These are phyloP conservation scores for Chytridiales sp. DNA, from an alignment of 371 early-diverging fungal species.

Conservation along the genomic window DNA sequence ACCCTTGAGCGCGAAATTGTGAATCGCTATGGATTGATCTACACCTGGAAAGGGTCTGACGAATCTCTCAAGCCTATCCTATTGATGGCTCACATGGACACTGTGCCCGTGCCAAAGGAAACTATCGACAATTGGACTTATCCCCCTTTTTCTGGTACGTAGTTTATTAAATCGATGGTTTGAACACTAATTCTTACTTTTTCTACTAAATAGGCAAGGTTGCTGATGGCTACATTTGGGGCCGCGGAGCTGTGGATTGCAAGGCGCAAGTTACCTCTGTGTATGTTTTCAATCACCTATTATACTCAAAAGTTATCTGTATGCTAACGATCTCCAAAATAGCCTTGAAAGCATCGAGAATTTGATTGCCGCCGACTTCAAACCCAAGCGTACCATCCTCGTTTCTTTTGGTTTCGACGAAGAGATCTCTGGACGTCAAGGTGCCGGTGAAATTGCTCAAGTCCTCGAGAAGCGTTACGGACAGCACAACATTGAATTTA, in stretches of 20 bases:
- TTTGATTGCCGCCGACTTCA: slow-evolving; percentile 30
- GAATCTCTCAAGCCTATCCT: slow-evolving; percentile 22
- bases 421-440: slow-evolving; percentile 40
- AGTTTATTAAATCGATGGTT: neutral
- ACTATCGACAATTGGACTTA: slow-evolving; percentile 36
- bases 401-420: slow-evolving; percentile 49
- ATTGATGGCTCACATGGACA: slow-evolving; percentile 41
- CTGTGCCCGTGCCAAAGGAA: slow-evolving; percentile 37
- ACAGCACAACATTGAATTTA: slow-evolving; percentile 23
- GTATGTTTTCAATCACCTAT: slow-evolving; percentile 4
- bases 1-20: slow-evolving; percentile 29
- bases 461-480: slow-evolving; percentile 6
- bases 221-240: slow-evolving; percentile 42
- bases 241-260: slow-evolving; percentile 43
- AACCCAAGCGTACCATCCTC: slow-evolving; percentile 33
- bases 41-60: slow-evolving; percentile 44
- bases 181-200: neutral
- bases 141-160: slow-evolving; percentile 36
- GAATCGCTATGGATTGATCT: slow-evolving; percentile 38
- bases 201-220: slow-evolving; percentile 18
- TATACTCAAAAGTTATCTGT: slow-evolving; percentile 20
- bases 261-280: slow-evolving; percentile 28
- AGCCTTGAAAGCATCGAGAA: slow-evolving; percentile 35
- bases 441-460: slow-evolving; percentile 16
- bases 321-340: neutral